These are phyloP conservation scores for Dictyophora rubrovolvata DNA, from an alignment of 768 basidiomycete species.

Conservation along the genomic window DNA sequence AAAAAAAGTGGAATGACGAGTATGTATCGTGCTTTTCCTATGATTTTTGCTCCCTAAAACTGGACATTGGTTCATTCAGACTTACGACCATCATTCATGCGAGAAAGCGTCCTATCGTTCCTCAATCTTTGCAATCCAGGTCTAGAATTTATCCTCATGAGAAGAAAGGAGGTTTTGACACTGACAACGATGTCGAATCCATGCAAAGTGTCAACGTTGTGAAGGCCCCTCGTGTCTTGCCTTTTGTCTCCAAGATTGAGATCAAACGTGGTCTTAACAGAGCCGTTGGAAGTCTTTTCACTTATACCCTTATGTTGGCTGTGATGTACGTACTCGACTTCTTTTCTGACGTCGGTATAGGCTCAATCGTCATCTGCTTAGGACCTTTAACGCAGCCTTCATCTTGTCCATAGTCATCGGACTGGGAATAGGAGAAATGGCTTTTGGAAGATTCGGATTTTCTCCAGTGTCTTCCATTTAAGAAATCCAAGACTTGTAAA, in stretches of 20 bases:
- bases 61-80: neutral
- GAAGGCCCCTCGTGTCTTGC: constrained; percentile 33
- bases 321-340: constrained; percentile 48
- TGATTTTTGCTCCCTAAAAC: neutral
- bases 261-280: constrained; percentile 57
- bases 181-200: neutral
- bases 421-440: constrained; percentile 62
- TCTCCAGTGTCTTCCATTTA: neutral
- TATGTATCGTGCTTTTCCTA: neutral
- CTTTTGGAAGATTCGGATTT: constrained; percentile 42
- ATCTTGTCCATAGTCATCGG: constrained; percentile 65
- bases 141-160: neutral
- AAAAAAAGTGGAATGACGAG: neutral
- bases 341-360: neutral
- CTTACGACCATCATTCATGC: neutral
- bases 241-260: constrained; percentile 61
- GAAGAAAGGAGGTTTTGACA: neutral
- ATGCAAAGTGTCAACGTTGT: neutral
- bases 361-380: constrained; percentile 23
- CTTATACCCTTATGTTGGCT: constrained; percentile 68
- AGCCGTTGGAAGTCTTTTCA: constrained; percentile 48
- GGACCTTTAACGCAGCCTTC: constrained; percentile 77
- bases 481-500: too few relatives aligned
- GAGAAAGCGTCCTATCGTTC: neutral
- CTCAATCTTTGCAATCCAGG: neutral